phyloP scores from a whole-genome alignment of 352 stramenopile species.

The Pilasporangium apinafurcum region DNA sequence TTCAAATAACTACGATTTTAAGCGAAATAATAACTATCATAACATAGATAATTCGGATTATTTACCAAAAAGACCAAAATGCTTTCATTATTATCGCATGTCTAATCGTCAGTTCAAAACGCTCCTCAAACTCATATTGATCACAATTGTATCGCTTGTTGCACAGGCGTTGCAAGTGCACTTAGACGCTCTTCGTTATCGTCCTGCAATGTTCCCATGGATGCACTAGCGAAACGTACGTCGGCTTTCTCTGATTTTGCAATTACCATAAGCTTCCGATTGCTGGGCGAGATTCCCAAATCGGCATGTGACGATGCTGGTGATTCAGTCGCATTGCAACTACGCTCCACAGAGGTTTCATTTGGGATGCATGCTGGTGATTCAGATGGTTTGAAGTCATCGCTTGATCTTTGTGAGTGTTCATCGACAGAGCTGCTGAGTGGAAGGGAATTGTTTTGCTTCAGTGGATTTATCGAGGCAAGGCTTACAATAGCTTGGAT shows the following conservation, averaged over 20 bases:
- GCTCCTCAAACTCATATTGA: slow-evolving; percentile 1
- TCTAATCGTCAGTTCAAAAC: neutral
- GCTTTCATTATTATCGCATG: neutral
- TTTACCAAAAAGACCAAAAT: neutral
- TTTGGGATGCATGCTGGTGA: neutral
- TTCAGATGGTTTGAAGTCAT: neutral
- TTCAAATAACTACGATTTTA: no score
- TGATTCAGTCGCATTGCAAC: no score
- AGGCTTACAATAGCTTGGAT: neutral
- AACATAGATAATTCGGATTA: no score
- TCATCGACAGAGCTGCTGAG: neutral
- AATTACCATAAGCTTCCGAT: slow-evolving; percentile 36
- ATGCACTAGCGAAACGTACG: slow-evolving; percentile 21
- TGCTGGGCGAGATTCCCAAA: slow-evolving; percentile 37
- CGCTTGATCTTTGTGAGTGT: neutral
- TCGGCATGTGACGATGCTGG: no score
- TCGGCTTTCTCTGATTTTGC: slow-evolving; percentile 17
- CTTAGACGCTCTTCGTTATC: slow-evolving; percentile 5
- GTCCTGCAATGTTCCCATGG: slow-evolving; percentile 35
- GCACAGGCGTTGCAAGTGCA: no score
- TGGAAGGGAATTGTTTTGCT: no score
- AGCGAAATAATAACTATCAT: no score
- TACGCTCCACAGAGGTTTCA: no score
- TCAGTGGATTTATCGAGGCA: no score
- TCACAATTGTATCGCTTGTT: neutral